Base-by-base conservation (phyloP, 1,284 basidiomycete species). In the Fomitopsis pinicola region DNA sequence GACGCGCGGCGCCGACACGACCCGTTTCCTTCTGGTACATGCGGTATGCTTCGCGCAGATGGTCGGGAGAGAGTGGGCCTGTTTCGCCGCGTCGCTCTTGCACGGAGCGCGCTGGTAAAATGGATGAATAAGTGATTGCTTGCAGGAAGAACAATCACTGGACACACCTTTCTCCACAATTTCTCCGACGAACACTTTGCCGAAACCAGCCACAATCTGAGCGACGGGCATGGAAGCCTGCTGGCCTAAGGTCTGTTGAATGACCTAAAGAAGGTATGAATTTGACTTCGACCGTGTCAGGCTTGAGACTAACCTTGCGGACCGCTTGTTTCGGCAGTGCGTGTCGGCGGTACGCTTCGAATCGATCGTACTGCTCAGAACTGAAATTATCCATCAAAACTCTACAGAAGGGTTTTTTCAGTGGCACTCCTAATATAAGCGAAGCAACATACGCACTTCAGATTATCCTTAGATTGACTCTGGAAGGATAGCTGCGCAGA, bases 141-240 rank as follows among this genome's bases (percentile, higher is more conserved):
- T 10, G n/a, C 17, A 19, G 12, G 30, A 10, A 44, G 28, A 7
- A 5, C 9, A 9, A 10, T 22, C 22, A 22, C 22, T 12, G 14
- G 10, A 69, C 77, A 57, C 59, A 91, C 92, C 92, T 77, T 90
- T 89, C 73, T 96, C 94, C 22, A 95, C 85, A 5, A 96, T 92
- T 73, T 96, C 94, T 2, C 94, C 94, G 9, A 97, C 92, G 68
- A 97, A 97, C 1, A 96, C 92, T 71, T 97, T 97, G 19, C 84
- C 84, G 60, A 96, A 92, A 68, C 94, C 94, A 7, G 93, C 91
- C 0, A 95, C 88, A 40, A 95, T 87, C 69, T 95, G 92, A 1
- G 93, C 89, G 1, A 96, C 90, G 15, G 92, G 91, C 65, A 90
- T 87, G 3, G 91, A 93, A 5, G 92, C 91, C 66, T 93, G 91